phyloP scores from a whole-genome alignment of 495 filamentous ascomycete species.

The Schizothecium vesticola region DNA sequence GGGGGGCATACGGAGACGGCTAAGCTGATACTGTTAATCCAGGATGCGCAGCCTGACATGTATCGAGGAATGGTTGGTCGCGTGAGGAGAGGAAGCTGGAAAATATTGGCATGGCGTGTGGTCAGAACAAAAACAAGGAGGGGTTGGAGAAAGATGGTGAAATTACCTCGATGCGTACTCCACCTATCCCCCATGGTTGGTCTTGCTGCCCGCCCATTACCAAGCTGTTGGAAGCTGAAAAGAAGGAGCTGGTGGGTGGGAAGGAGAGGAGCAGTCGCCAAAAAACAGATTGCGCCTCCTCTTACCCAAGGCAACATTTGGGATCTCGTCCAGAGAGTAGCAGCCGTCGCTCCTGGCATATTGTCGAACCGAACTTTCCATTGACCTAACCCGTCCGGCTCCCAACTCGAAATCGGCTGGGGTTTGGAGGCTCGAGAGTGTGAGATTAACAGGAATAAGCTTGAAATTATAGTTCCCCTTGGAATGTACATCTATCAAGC shows the following conservation, averaged over 20 bases:
- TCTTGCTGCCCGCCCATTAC: background rate
- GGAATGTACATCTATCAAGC: background rate
- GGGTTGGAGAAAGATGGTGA: background rate
- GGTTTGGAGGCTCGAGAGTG: too few relatives aligned
- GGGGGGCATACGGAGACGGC: background rate
- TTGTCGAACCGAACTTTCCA: too few relatives aligned
- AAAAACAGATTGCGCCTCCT: background rate
- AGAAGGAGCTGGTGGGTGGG: background rate
- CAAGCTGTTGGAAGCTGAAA: background rate
- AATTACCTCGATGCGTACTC: background rate
- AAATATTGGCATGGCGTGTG: background rate
- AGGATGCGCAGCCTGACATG: too few relatives aligned
- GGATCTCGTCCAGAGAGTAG: too few relatives aligned
- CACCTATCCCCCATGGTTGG: background rate
- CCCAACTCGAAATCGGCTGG: too few relatives aligned
- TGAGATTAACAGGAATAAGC: too few relatives aligned
- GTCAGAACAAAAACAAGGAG: background rate
- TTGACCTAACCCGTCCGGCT: too few relatives aligned
- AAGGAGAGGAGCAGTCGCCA: background rate
- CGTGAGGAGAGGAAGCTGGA: background rate
- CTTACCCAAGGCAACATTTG: background rate
- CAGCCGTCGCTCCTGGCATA: background rate
- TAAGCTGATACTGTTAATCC: too few relatives aligned
- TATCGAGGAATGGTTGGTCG: too few relatives aligned
- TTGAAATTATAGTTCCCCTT: background rate